Conservation (phyloP, 371 early-diverging fungal genomes). For the Neoconidiobolus thromboides region DNA sequence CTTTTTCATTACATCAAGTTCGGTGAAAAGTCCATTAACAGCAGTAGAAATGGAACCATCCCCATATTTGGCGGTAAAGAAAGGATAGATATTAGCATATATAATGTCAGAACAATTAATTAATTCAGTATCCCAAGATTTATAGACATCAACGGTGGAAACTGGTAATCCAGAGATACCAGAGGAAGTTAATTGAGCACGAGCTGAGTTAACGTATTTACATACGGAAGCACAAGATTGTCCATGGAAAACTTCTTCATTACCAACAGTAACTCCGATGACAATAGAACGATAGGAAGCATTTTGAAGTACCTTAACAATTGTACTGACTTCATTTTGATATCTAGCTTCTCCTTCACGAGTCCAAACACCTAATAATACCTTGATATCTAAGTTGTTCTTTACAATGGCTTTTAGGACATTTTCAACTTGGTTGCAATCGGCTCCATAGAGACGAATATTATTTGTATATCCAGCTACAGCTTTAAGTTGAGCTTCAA, state of each 20-base stretch:
- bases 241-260: constrained; percentile 3
- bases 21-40: background rate
- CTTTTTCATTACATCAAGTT: background rate
- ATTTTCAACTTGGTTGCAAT: constrained; percentile 1
- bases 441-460: background rate
- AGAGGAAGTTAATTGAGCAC: background rate
- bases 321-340: background rate
- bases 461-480: background rate
- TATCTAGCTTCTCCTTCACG: background rate
- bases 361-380: constrained; percentile 2
- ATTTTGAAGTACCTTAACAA: background rate
- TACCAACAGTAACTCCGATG: background rate
- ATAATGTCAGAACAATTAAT: background rate
- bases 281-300: background rate
- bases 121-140: background rate
- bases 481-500: background rate
- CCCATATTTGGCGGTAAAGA: background rate
- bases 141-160: background rate
- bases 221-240: background rate
- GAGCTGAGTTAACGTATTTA: background rate
- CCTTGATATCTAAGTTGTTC: background rate
- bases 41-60: background rate
- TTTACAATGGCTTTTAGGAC: background rate
- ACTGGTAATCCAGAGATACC: background rate
- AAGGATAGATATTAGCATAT: background rate